Evolutionary conservation across 345 rosid genomes (phyloP), one percentile per base, ranked within the genome.

Genomic region (Citrus hindsii): DNA sequence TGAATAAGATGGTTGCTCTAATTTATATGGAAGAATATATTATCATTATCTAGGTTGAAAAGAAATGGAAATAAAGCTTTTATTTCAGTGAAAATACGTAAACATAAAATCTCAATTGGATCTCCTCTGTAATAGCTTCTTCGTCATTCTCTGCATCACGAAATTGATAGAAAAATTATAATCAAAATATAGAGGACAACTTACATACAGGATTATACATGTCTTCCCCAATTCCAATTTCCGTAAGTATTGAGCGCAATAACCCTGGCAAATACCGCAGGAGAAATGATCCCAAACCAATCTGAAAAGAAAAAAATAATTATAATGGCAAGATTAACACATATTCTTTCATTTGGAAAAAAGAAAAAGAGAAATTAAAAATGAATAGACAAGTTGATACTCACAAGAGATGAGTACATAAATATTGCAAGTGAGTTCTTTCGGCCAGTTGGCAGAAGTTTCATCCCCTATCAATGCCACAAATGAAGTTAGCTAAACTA

Each of bases 151-250:
- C 51, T 30, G 42, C 69, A 77, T 65, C 67, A 59, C 33, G 37
- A 22, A 18, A 70, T 58, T 25, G 27, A 69, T 4, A 58, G 76
- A 42, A 65, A 61, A 64, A 40, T 27, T 68, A 71, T 21, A 38
- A 37, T 30, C 19, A 73, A 64, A 70, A 73, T n/a, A 75, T 56
- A 25, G 8, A 63, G 66, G 62, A 40, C 60, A 89, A 95, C 92
- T 91, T 91, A 89, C 98, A 88, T 95, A 95, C 99, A 92, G 99
- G 99, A 83, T 91, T 89, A 87, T 92, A 90, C 97, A 93, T 90
- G 83, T 93, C 99, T 91, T 95, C 98, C 22, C 85, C 86, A 82
- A 95, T 87, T 78, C 99, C 97, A 82, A 92, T 82, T 87, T 92
- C 99, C 30, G 72, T 81, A 70, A 95, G 93, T 46, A 92, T 27